These are phyloP conservation scores for Tolypocladium amazonense DNA, from an alignment of 2,329 filamentous ascomycete species.

Conservation along the genomic window DNA sequence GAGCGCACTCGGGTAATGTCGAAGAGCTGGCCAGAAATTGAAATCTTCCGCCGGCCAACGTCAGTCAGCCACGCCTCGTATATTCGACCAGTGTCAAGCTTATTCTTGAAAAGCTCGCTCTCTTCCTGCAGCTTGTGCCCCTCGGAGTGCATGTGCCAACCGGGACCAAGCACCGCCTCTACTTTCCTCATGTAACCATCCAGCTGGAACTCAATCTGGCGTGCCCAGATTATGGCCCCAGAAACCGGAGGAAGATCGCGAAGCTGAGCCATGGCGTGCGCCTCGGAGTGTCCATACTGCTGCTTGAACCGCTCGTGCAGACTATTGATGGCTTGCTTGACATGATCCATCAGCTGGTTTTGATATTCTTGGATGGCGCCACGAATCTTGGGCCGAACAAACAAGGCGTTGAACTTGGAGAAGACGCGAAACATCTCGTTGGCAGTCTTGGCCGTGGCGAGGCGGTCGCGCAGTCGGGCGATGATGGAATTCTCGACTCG, in stretches of 20 bases:
- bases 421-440: slow-evolving; percentile 99
- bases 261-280: slow-evolving; percentile 95
- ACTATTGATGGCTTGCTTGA: slow-evolving; percentile 88
- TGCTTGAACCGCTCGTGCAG: slow-evolving; percentile 97
- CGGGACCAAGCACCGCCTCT: slow-evolving; percentile 90
- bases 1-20: slow-evolving; percentile 79
- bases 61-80: slow-evolving; percentile 94
- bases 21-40: slow-evolving; percentile 86
- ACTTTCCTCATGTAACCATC: slow-evolving; percentile 98
- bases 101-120: slow-evolving; percentile 88
- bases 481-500: slow-evolving; percentile 99
- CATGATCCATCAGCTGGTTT: slow-evolving; percentile 93
- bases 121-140: slow-evolving; percentile 89
- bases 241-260: slow-evolving; percentile 93
- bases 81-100: slow-evolving; percentile 86
- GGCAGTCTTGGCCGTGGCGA: slow-evolving; percentile 91
- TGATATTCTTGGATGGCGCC: slow-evolving; percentile 98
- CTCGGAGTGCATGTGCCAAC: slow-evolving; percentile 90
- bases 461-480: slow-evolving; percentile 77
- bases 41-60: slow-evolving; percentile 77
- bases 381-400: slow-evolving; percentile 97
- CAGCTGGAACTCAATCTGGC: slow-evolving; percentile 92
- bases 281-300: slow-evolving; percentile 96
- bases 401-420: slow-evolving; percentile 98
- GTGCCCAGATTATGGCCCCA: slow-evolving; percentile 94